Conservation (phyloP, 345 rosid species). For the Populus ilicifolia region DNA sequence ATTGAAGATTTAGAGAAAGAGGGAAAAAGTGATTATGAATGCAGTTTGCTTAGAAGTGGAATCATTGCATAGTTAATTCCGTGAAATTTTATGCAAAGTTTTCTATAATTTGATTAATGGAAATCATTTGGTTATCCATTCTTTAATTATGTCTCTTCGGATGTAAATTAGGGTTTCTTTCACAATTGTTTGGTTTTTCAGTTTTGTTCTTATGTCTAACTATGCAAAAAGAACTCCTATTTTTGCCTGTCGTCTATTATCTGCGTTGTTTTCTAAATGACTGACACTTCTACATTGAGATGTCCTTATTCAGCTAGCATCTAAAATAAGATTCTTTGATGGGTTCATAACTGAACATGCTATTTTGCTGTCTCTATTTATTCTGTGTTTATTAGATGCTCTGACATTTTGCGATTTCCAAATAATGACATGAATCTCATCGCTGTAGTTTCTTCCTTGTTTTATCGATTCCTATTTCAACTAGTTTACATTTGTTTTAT, state of each 20-base stretch:
- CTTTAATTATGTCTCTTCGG: too few species aligned
- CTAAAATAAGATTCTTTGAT: too few species aligned
- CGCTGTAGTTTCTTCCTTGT: neutral
- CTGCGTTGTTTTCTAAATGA: too few species aligned
- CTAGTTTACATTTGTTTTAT: neutral
- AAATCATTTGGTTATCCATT: neutral
- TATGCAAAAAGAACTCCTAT: too few species aligned
- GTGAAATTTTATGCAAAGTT: neutral
- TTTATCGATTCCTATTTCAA: neutral
- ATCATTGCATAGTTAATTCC: neutral
- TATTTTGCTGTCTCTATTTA: too few species aligned
- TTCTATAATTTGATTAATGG: neutral
- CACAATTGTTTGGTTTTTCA: too few species aligned
- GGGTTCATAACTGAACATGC: too few species aligned
- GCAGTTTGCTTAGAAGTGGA: neutral
- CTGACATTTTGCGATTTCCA: neutral
- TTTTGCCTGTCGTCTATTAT: too few species aligned
- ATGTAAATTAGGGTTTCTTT: too few species aligned
- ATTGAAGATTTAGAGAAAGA: neutral
- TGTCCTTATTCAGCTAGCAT: too few species aligned
- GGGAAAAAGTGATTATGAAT: neutral
- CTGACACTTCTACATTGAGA: too few species aligned
- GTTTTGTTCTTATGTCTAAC: too few species aligned
- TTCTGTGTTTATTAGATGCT: neutral
- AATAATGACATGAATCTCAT: neutral